Evolutionary conservation across 2,329 filamentous ascomycete species (phyloP), one percentile per base, ranked within the genome.

Genomic region (Plectosphaerella cucumerina): DNA sequence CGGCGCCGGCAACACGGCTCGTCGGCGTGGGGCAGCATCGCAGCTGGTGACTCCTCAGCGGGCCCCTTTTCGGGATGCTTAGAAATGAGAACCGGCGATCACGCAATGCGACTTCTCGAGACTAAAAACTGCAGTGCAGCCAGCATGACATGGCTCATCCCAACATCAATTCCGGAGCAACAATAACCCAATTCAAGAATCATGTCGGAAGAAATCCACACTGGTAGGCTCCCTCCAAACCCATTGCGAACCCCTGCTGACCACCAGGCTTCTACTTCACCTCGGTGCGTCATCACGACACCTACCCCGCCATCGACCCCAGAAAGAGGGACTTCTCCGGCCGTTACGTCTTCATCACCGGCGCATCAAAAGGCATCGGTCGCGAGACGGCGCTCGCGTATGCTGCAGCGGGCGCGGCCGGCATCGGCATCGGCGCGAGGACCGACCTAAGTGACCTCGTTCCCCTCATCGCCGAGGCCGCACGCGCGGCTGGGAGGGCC

Each of bases 361-460:
- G 81, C 9, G 80, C 75, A 0, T 77, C 75, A 3, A 75, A 73
- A 37, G 80, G 80, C 3, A 73, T 83, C 34, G 81, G 82, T 6
- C 68, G 68, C 3, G 71, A 74, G 14, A 78, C 74, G 4, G 80
- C 80, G 1, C 59, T 78, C n/a, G 74, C 77, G 10, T 85, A 75
- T 57, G 81, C 80, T 18, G 67, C 67, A 56, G 80, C 81, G 5
- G 76, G 77, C 5, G 76, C 74, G 26, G 70, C 73, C 0, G 62
- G 65, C 23, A 79, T 86, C 50, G 75, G 74, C 15, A 66, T 85
- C 18, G 73, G 67, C 6, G 81, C 80, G 1, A 75, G 82, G 20
- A 78, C 74, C 3, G 58, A 65, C n/a, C 65, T 80, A 5, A 58
- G 65, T 5, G 62, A 66, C 1, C 60, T 75, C 0, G 51, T 56